These are phyloP conservation scores for Barnettozyma wickerhamii DNA, from an alignment of 805 yeast species.

Conservation along the genomic window DNA sequence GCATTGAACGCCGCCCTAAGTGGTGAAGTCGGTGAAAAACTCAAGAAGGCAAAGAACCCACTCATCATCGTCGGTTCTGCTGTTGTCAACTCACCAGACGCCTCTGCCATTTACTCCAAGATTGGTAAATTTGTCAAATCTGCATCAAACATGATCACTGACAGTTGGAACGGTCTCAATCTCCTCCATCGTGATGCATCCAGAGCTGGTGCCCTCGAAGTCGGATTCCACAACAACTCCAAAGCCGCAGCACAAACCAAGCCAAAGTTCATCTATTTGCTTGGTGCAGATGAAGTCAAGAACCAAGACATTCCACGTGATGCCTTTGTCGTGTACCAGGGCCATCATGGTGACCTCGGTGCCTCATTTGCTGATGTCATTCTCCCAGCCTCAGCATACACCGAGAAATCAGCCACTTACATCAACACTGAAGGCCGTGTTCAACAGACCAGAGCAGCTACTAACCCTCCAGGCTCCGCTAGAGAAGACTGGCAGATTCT, in stretches of 20 bases:
- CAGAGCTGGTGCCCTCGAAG: slow-evolving; percentile 82
- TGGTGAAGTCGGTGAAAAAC: slow-evolving; percentile 67
- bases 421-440: slow-evolving; percentile 91
- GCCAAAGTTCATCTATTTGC: slow-evolving; percentile 73
- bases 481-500: slow-evolving; percentile 90
- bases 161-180: slow-evolving; percentile 79
- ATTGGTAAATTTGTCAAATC: slow-evolving; percentile 59
- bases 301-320: slow-evolving; percentile 71
- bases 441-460: slow-evolving; percentile 81
- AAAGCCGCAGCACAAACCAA: slow-evolving; percentile 36
- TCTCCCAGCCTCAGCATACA: slow-evolving; percentile 84
- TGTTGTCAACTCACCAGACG: slow-evolving; percentile 63
- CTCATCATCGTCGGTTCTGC: slow-evolving; percentile 80
- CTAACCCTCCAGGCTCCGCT: slow-evolving; percentile 83
- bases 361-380: slow-evolving; percentile 86
- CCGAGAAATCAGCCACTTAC: slow-evolving; percentile 80
- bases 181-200: slow-evolving; percentile 81
- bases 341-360: slow-evolving; percentile 89
- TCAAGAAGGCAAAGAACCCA: slow-evolving; percentile 65
- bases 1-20: slow-evolving; percentile 55
- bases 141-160: slow-evolving; percentile 51
- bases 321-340: slow-evolving; percentile 85
- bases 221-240: slow-evolving; percentile 58
- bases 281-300: slow-evolving; percentile 80
- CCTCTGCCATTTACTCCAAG: slow-evolving; percentile 52